A percentile compares a stretch with the other conserved stretches of the same genome.
Evolutionary conservation across 441 rosid genomes (phyloP).

Genomic region (Rhodomyrtus psidioides): DNA sequence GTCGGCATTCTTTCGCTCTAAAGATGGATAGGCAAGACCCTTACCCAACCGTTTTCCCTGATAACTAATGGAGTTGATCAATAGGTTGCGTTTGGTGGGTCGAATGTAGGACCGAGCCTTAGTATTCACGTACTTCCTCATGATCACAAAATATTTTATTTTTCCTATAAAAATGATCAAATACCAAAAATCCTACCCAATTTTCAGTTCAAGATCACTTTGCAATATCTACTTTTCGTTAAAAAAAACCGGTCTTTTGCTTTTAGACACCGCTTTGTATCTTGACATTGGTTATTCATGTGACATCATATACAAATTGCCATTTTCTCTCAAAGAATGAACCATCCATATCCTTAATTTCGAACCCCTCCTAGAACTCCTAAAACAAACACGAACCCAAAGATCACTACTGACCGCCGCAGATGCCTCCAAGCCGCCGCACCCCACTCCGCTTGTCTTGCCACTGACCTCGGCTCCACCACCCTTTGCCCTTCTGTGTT

Average conservation of each 20-base stretch:
- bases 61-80: fast-evolving
- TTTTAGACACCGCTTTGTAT: not conserved
- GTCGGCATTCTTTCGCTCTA: not conserved
- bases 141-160: not conserved
- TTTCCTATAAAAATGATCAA: not conserved
- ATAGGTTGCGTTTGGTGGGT: not conserved
- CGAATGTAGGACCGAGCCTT: not conserved
- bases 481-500: not conserved
- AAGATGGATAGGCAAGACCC: not conserved
- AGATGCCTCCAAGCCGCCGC: not conserved
- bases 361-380: not conserved
- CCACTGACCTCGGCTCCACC: not conserved
- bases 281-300: not conserved
- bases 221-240: not conserved
- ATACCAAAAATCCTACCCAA: not conserved
- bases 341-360: not conserved
- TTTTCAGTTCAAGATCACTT: not conserved
- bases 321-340: not conserved
- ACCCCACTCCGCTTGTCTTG: not conserved
- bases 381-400: not conserved
- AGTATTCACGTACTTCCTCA: not conserved
- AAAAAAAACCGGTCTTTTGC: not conserved
- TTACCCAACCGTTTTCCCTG: fast-evolving
- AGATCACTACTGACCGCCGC: not conserved
- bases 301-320: not conserved